Evolutionary conservation across 2,329 filamentous ascomycete genomes (phyloP).

Genomic region (Clonostachys chloroleuca): DNA sequence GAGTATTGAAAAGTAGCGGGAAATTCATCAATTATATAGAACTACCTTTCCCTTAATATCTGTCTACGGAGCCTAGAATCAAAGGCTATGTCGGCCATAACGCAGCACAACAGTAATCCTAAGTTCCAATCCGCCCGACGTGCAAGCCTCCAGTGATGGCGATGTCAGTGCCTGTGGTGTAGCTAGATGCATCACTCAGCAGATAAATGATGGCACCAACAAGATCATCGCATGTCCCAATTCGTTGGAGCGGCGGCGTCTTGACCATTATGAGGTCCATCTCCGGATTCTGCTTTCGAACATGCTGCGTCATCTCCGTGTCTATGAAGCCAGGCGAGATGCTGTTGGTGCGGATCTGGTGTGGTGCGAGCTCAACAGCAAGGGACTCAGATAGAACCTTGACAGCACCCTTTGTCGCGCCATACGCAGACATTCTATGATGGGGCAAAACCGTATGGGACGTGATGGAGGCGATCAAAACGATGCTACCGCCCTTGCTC

Average conservation of each 20-base stretch:
- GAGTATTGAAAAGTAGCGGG: too few species aligned
- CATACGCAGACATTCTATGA: slow-evolving; percentile 54
- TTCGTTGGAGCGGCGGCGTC: slow-evolving; percentile 26
- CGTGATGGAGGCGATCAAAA: slow-evolving; percentile 64
- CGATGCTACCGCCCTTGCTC: slow-evolving; percentile 53
- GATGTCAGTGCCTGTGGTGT: slow-evolving; percentile 37
- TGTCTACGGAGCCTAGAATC: too few species aligned
- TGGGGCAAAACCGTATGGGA: slow-evolving; percentile 46
- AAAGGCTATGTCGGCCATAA: too few species aligned
- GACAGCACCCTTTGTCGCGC: slow-evolving; percentile 71
- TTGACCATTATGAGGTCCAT: slow-evolving; percentile 23
- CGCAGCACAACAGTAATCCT: too few species aligned
- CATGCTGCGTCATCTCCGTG: slow-evolving; percentile 23
- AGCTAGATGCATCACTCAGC: slow-evolving; percentile 33
- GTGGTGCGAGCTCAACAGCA: slow-evolving; percentile 66
- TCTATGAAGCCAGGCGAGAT: slow-evolving; percentile 60
- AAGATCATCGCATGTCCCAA: slow-evolving; percentile 34
- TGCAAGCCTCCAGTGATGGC: slow-evolving; percentile 36
- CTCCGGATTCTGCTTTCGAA: slow-evolving; percentile 19
- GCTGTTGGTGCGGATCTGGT: slow-evolving; percentile 76
- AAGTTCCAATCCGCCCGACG: slow-evolving; percentile 11
- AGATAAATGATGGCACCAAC: slow-evolving; percentile 34
- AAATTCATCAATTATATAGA: too few species aligned
- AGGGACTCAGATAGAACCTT: slow-evolving; percentile 68
- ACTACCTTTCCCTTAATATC: too few species aligned